Evolutionary conservation across 192 early-diverging fungal genomes (phyloP).

Genomic region (Irineochytrium annulatum): DNA sequence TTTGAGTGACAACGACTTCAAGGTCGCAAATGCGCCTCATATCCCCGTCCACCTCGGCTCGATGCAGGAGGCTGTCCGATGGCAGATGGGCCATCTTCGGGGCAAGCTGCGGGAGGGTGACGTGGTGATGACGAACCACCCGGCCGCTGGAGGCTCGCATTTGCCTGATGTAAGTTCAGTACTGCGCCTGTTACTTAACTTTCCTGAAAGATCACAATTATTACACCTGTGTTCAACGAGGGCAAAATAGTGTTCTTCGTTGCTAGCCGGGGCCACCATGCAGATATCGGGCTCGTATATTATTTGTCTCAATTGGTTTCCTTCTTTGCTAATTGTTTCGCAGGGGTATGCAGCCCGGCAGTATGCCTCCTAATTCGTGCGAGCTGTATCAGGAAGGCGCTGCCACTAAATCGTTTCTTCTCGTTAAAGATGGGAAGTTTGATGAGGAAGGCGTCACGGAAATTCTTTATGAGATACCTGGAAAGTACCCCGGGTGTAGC

Average conservation of each 20-base stretch:
- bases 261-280: conserved; percentile 64
- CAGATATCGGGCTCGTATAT: conserved; percentile 77
- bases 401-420: conserved; percentile 79
- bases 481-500: conserved; percentile 75
- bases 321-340: neutral
- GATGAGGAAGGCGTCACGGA: conserved; percentile 77
- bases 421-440: conserved; percentile 79
- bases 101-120: conserved; percentile 78
- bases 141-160: conserved; percentile 90
- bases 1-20: conserved; percentile 57
- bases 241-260: conserved; percentile 88
- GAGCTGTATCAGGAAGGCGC: conserved; percentile 95
- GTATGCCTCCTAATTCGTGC: conserved; percentile 89
- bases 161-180: conserved; percentile 52
- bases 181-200: neutral
- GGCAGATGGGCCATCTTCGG: conserved; percentile 77
- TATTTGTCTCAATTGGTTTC: conserved; percentile 54
- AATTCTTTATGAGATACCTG: conserved; percentile 76
- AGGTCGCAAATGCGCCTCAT: conserved; percentile 26
- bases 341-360: conserved; percentile 39
- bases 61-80: conserved; percentile 89
- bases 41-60: conserved; percentile 85
- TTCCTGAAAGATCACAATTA: conserved; percentile 76
- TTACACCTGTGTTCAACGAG: conserved; percentile 87
- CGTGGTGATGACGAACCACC: conserved; percentile 94